Evolutionary conservation across 2,329 filamentous ascomycete genomes (phyloP), one percentile per base, ranked within the genome.

Genomic region (Fusarium udum): DNA sequence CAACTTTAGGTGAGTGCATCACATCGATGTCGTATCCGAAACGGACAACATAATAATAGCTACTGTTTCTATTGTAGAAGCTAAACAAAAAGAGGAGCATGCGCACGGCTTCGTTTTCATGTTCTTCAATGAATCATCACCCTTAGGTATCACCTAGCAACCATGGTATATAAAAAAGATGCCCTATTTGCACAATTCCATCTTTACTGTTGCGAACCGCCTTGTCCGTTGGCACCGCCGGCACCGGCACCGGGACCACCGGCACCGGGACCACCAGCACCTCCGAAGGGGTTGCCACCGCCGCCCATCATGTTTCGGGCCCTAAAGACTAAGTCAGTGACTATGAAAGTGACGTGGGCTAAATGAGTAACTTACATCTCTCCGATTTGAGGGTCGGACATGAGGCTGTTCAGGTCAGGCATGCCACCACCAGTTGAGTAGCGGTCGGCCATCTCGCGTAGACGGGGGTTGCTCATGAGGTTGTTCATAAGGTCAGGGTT

Each of bases 401-500:
- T 97, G 82, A 99, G 85, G 74, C 88, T 88, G 63, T 89, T 87
- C 79, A 98, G 86, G 82, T 98, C 94, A 13, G 96, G 96, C 92
- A 97, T 95, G 57, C 95, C 95, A 59, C 93, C 93, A 48, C 93
- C 92, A 61, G 87, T 85, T 69, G 89, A 90, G 80, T 97, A 95
- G 77, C 89, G 90, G 79, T 92, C 91, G 51, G 94, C 95, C 94
- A 98, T 95, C 80, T 97, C 91, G 64, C 93, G 89, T 71, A 98
- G 85, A 70, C 92, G 90, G 7, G 96, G 96, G 86, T 99, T 98
- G 87, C 87, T 94, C 95, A 99, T 97, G 66, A 99, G 84, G 82
- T 95, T 96, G 81, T 87, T 89, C 90, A 98, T 92, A 86, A 95
- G 91, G 15, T 97, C 93, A 0, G 96, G 96, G 85, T 99, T 98